phyloP scores from a whole-genome alignment of 2,329 filamentous ascomycete species.

The Parafenestella ontariensis region DNA sequence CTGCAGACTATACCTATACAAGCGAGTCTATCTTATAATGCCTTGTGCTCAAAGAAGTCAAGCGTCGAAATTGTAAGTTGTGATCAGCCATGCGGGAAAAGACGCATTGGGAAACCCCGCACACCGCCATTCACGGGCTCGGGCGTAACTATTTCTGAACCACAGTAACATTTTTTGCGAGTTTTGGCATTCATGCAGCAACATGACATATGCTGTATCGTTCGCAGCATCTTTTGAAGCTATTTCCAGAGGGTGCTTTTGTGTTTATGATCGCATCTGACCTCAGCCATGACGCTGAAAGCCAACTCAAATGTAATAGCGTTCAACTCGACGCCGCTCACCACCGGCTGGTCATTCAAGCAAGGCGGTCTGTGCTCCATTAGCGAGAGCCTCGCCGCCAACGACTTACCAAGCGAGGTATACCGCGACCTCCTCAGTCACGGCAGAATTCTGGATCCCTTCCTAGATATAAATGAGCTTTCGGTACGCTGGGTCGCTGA shows the following conservation, averaged over 20 bases:
- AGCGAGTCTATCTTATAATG: no score
- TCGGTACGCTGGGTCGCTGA: constrained; percentile 58
- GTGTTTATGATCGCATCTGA: not conserved
- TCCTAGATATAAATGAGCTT: constrained; percentile 58
- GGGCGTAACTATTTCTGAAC: no score
- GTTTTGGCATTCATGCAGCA: not conserved
- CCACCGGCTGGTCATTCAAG: constrained; percentile 54
- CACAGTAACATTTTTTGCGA: not conserved
- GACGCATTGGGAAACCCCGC: not conserved
- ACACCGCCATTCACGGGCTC: not conserved
- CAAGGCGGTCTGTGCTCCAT: constrained; percentile 51
- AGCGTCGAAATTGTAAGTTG: no score
- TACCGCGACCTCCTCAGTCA: constrained; percentile 57
- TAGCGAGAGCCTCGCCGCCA: constrained; percentile 51
- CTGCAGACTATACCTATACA: no score
- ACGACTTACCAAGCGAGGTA: constrained; percentile 55
- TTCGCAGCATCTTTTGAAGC: no score
- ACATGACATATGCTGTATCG: no score
- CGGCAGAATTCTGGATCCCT: constrained; percentile 57
- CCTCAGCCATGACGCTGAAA: not conserved
- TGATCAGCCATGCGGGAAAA: not conserved
- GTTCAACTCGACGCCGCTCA: constrained; percentile 10
- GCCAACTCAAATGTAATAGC: not conserved
- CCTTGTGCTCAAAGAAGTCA: no score
- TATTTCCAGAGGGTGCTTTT: no score